phyloP scores from a whole-genome alignment of 148 eudicot species.

The Oxyria digyna region DNA sequence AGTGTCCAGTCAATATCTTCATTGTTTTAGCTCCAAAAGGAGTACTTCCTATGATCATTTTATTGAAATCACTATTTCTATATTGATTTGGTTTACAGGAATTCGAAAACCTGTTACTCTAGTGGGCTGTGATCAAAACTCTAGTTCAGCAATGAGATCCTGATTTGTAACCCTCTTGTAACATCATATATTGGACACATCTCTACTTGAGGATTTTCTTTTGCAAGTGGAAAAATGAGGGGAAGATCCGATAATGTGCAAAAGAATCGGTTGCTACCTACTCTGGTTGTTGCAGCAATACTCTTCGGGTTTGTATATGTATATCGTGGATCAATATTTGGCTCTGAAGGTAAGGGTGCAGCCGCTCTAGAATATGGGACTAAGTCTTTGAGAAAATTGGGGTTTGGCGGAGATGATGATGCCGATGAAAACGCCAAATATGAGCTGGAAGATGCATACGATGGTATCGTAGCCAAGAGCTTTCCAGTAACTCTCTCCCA shows the following conservation, averaged over 20 bases:
- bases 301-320: constrained; percentile 59
- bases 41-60: neutral
- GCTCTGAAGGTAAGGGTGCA: constrained; percentile 56
- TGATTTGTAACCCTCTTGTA: constrained; percentile 5
- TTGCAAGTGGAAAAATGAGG: constrained; percentile 36
- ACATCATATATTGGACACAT: neutral
- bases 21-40: neutral
- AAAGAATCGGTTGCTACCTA: constrained; percentile 68
- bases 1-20: neutral
- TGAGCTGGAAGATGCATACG: constrained; percentile 53
- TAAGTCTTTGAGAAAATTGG: constrained; percentile 69
- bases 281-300: constrained; percentile 33
- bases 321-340: constrained; percentile 47
- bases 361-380: constrained; percentile 90
- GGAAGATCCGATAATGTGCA: constrained; percentile 80
- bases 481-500: constrained; percentile 64
- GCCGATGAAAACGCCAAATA: constrained; percentile 54
- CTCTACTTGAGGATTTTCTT: neutral
- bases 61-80: neutral
- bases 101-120: neutral
- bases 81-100: neutral
- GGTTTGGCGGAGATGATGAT: constrained; percentile 93
- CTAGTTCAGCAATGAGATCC: constrained; percentile 11
- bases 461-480: constrained; percentile 49
- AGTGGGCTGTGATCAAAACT: neutral